These are phyloP conservation scores for Suillus alpinus DNA, from an alignment of 768 basidiomycete genomes.

Conservation along the genomic window DNA sequence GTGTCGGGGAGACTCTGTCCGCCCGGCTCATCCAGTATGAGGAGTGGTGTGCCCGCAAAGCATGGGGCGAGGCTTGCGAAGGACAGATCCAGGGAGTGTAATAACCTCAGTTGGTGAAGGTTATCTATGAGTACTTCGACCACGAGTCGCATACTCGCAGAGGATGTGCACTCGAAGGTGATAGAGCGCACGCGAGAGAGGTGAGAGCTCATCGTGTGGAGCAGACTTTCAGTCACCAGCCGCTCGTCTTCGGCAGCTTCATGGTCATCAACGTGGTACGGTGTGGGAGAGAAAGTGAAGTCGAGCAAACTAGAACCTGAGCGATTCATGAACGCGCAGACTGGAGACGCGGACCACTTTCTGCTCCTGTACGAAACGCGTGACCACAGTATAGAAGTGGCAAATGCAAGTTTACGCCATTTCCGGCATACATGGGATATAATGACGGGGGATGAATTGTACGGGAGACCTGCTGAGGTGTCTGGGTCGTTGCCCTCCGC, in stretches of 20 bases:
- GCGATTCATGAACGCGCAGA: conserved; percentile 34
- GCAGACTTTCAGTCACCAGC: conserved; percentile 20
- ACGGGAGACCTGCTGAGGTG: conserved; percentile 20
- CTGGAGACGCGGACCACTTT: conserved; percentile 19
- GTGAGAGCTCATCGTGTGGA: conserved; percentile 21
- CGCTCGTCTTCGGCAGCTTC: conserved; percentile 15
- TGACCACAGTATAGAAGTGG: conserved; percentile 46
- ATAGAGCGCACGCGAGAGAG: conserved; percentile 31
- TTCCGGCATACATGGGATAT: conserved; percentile 48
- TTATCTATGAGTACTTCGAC: conserved; percentile 13
- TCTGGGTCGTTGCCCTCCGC: conserved; percentile 25
- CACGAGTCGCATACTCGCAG: conserved; percentile 28
- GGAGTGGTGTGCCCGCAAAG: conserved; percentile 24
- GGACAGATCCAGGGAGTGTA: conserved; percentile 29
- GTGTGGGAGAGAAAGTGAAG: conserved; percentile 31
- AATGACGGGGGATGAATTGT: conserved; percentile 34
- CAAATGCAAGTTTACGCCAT: conserved; percentile 47
- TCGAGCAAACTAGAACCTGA: conserved; percentile 34
- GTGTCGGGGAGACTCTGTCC: conserved; percentile 1
- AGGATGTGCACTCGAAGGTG: conserved; percentile 30
- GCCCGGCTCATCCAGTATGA: conserved; percentile 18
- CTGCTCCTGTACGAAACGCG: conserved; percentile 29
- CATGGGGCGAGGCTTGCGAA: conserved; percentile 24
- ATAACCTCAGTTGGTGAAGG: conserved; percentile 20
- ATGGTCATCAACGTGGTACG: conserved; percentile 7